These are phyloP conservation scores for Hypoxylon intermedium DNA, from an alignment of 495 filamentous ascomycete species.

Conservation along the genomic window DNA sequence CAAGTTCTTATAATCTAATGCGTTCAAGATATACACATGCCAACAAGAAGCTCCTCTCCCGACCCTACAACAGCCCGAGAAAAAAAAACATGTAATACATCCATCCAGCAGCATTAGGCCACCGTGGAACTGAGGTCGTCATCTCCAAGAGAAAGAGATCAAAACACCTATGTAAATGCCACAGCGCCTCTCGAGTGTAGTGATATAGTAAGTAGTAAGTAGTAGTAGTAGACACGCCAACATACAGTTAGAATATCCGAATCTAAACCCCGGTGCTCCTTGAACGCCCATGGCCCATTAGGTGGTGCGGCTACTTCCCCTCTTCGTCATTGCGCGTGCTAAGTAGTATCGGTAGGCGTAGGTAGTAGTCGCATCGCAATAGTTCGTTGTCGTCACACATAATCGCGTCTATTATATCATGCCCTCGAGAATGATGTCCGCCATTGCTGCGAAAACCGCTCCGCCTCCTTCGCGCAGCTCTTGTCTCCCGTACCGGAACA, in stretches of 20 bases:
- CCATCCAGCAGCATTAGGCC: slow-evolving; percentile 26
- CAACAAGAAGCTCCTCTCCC: slow-evolving; percentile 9
- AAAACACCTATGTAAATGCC: slow-evolving; percentile 47
- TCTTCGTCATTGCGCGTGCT: slow-evolving; percentile 17
- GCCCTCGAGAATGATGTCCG: slow-evolving; percentile 48
- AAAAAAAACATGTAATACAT: slow-evolving; percentile 20
- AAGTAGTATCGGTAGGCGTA: slow-evolving; percentile 11
- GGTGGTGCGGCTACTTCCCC: slow-evolving; percentile 7
- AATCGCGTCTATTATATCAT: slow-evolving; percentile 23
- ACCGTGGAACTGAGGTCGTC: slow-evolving; percentile 11
- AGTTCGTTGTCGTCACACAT: slow-evolving; percentile 23
- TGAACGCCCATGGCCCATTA: slow-evolving; percentile 32
- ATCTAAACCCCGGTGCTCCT: slow-evolving; percentile 23
- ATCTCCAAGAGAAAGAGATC: slow-evolving; percentile 34
- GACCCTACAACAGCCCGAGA: slow-evolving; percentile 8
- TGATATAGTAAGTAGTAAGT: slow-evolving; percentile 4
- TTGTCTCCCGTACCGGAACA: slow-evolving; percentile 65
- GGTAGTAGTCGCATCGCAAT: slow-evolving; percentile 21
- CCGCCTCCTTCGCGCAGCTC: slow-evolving; percentile 73
- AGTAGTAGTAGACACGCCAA: too few relatives aligned
- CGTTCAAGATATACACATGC: slow-evolving; percentile 10
- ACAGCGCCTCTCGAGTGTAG: slow-evolving; percentile 24
- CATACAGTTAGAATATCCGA: slow-evolving; percentile 32
- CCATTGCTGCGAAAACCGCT: slow-evolving; percentile 56
- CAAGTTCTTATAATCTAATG: not conserved